These are phyloP conservation scores for Blastobotrys elegans DNA, from an alignment of 1,139 yeast genomes.

Conservation along the genomic window DNA sequence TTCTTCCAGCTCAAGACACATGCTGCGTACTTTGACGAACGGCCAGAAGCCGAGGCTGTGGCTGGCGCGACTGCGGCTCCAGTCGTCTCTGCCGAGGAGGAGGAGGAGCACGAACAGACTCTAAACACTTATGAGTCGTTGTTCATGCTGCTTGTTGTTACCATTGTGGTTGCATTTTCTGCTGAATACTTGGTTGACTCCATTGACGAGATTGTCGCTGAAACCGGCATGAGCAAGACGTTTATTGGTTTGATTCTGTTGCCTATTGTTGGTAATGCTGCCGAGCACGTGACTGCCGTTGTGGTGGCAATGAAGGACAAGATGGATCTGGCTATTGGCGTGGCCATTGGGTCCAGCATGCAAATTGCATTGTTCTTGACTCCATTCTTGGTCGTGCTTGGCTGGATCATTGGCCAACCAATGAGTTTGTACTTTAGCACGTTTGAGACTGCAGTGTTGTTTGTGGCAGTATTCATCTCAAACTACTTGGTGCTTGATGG, in stretches of 20 bases:
- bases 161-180: conserved; percentile 80
- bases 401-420: conserved; percentile 87
- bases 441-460: conserved; percentile 87
- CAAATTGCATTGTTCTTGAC: conserved; percentile 94
- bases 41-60: conserved; percentile 23
- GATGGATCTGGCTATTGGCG: conserved; percentile 96
- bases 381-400: conserved; percentile 87
- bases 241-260: conserved; percentile 89
- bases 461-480: conserved; percentile 80
- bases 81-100: not conserved
- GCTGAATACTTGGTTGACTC: conserved; percentile 94
- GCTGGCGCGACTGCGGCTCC: conserved; percentile 31
- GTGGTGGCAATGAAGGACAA: conserved; percentile 92
- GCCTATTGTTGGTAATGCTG: conserved; percentile 98
- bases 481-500: conserved; percentile 89
- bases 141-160: conserved; percentile 48
- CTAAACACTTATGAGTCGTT: conserved; percentile 29
- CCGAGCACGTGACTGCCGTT: conserved; percentile 96
- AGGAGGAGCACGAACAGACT: conserved; percentile 24
- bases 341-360: conserved; percentile 94
- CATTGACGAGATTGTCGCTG: conserved; percentile 79
- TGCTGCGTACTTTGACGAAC: conserved; percentile 52
- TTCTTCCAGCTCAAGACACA: conserved; percentile 88
- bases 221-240: conserved; percentile 85
- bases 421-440: conserved; percentile 90